Conservation (phyloP, 148 eudicot genomes). For the Vaccinium myrtillus region DNA sequence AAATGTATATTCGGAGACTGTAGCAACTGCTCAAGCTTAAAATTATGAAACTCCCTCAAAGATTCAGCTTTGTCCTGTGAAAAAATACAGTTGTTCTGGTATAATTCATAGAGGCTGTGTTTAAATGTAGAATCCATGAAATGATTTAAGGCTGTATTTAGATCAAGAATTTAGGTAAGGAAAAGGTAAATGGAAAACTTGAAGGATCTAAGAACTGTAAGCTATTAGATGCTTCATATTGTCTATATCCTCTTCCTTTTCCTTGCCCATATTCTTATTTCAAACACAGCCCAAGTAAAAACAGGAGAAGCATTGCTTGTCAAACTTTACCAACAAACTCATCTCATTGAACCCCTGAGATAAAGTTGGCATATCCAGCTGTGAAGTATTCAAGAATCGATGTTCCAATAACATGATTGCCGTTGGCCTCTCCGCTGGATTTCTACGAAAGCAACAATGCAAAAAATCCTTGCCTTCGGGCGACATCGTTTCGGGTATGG, state of each 20-base stretch:
- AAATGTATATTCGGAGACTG: slow-evolving; percentile 24
- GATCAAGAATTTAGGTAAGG: neutral
- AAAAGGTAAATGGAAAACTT: neutral
- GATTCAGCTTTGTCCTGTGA: slow-evolving; percentile 48
- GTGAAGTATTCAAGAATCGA: slow-evolving; percentile 57
- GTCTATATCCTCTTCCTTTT: neutral
- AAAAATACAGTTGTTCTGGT: neutral
- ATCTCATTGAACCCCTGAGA: slow-evolving; percentile 25
- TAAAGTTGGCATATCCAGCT: slow-evolving; percentile 34
- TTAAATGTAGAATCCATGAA: neutral
- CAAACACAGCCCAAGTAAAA: neutral
- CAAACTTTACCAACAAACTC: slow-evolving; percentile 28
- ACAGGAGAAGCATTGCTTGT: neutral
- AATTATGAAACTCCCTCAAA: slow-evolving; percentile 29
- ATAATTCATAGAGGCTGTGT: neutral
- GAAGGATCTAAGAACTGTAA: neutral
- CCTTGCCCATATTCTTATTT: neutral
- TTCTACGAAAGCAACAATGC: slow-evolving; percentile 70
- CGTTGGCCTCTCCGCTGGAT: slow-evolving; percentile 84
- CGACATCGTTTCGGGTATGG: slow-evolving; percentile 78
- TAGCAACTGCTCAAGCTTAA: slow-evolving; percentile 31
- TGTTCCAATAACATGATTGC: slow-evolving; percentile 80
- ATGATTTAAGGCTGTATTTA: neutral
- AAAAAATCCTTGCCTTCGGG: slow-evolving; percentile 86
- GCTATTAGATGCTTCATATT: neutral